Evolutionary conservation across 2,329 filamentous ascomycete genomes (phyloP).

Genomic region (Phyllosticta ampelicida): DNA sequence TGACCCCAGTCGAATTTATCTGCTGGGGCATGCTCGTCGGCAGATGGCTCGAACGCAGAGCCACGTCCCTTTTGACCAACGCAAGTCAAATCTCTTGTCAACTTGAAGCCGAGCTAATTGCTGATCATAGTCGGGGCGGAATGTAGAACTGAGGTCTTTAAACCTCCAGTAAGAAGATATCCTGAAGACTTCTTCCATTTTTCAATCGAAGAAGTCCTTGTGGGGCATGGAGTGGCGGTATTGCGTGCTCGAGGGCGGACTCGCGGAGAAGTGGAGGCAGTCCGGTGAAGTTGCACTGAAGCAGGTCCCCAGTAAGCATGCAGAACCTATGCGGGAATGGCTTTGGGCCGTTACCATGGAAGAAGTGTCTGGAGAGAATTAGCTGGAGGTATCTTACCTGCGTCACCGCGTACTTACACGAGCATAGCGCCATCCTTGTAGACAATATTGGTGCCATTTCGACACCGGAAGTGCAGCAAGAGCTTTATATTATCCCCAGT

Average conservation of each 20-base stretch:
- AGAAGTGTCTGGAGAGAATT: conserved; percentile 56
- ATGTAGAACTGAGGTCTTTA: too few relatives aligned
- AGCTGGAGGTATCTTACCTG: conserved; percentile 25
- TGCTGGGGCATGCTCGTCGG: too few relatives aligned
- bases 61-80: too few relatives aligned
- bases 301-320: conserved; percentile 58
- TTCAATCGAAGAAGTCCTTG: conserved; percentile 70
- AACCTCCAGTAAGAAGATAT: too few relatives aligned
- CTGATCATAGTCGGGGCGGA: too few relatives aligned
- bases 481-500: too few relatives aligned
- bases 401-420: conserved; percentile 9
- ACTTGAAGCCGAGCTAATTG: too few relatives aligned
- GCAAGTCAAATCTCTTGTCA: too few relatives aligned
- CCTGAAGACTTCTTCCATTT: too few relatives aligned
- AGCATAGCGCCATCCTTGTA: conserved; percentile 41
- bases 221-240: conserved; percentile 73
- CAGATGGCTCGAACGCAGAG: too few relatives aligned
- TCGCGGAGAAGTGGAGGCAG: conserved; percentile 68
- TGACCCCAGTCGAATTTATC: too few relatives aligned
- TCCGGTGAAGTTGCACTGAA: conserved; percentile 46
- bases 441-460: conserved; percentile 39
- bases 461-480: too few relatives aligned
- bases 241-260: conserved; percentile 57
- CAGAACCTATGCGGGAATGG: conserved; percentile 62
- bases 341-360: conserved; percentile 58